Percentiles rank a stretch among this genome's conserved stretches.
Evolutionary conservation across 495 filamentous ascomycete genomes (phyloP).

Genomic region (Lentithecium fluviatile): DNA sequence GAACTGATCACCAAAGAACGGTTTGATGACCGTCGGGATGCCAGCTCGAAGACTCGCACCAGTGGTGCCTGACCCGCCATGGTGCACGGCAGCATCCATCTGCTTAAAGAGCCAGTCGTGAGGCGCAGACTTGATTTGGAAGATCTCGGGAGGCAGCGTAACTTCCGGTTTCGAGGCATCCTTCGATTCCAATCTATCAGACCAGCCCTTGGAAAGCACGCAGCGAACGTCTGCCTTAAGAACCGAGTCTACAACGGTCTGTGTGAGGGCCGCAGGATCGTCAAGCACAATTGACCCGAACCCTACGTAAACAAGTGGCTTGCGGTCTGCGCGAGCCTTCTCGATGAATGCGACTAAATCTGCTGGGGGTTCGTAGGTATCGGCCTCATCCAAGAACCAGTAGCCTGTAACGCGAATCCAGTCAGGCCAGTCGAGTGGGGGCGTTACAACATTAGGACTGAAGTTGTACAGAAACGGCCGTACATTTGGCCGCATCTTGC

Average conservation of each 20-base stretch:
- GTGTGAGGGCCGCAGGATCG: constrained; percentile 81
- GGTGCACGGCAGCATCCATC: constrained; percentile 92
- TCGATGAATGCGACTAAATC: constrained; percentile 79
- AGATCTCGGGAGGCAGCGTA: constrained; percentile 73
- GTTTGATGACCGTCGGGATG: constrained; percentile 90
- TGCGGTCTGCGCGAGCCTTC: constrained; percentile 72
- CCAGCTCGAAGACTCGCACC: constrained; percentile 91
- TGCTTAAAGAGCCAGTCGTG: constrained; percentile 96
- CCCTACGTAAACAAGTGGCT: constrained; percentile 94
- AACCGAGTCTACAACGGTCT: constrained; percentile 86
- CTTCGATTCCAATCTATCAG: constrained; percentile 73
- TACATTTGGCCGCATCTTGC: constrained; percentile 93
- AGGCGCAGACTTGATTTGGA: constrained; percentile 84
- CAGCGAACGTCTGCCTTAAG: constrained; percentile 90
- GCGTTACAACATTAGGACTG: constrained; percentile 84
- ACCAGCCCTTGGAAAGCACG: constrained; percentile 98
- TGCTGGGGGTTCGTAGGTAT: constrained; percentile 69
- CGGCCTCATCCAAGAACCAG: constrained; percentile 89
- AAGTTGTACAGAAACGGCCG: constrained; percentile 98
- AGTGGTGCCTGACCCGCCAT: constrained; percentile 93
- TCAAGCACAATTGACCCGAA: constrained; percentile 96
- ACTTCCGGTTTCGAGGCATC: constrained; percentile 62
- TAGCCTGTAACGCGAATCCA: constrained; percentile 98
- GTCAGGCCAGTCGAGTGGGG: constrained; percentile 92
- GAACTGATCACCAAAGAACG: constrained; percentile 97